Conservation (phyloP, 306 rosid genomes). For the Abrus precatorius region DNA sequence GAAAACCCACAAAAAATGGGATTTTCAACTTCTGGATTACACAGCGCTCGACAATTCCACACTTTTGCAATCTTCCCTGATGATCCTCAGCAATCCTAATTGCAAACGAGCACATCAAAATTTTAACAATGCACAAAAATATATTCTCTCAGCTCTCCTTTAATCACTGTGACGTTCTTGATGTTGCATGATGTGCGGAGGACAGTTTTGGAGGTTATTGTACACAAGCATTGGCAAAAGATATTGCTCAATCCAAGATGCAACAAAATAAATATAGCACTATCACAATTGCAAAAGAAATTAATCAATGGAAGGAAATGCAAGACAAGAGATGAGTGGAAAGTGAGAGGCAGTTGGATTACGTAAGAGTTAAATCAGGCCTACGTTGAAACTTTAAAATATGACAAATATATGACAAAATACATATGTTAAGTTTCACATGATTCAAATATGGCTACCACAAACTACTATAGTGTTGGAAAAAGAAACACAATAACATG, state of each 20-base stretch:
- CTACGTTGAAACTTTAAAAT: not conserved
- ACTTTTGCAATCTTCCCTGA: not conserved
- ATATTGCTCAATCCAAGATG: not conserved
- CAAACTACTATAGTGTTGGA: not conserved
- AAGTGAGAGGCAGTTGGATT: not conserved
- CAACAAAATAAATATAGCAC: not conserved
- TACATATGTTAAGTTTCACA: not conserved
- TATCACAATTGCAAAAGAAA: not conserved
- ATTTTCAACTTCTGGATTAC: not conserved
- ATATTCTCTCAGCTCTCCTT: not conserved
- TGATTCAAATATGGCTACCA: not conserved
- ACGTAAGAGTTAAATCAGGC: not conserved
- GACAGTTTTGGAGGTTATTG: not conserved
- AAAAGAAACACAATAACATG: slow-evolving; percentile 16
- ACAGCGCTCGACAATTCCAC: not conserved
- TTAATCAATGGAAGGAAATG: not conserved
- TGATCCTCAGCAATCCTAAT: not conserved
- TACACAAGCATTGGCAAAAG: not conserved
- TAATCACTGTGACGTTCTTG: not conserved
- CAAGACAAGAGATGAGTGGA: not conserved
- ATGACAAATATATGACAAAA: not conserved
- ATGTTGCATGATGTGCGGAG: not conserved
- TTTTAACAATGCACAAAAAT: not conserved
- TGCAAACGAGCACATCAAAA: not conserved
- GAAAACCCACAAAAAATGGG: not conserved